Evolutionary conservation across 345 rosid species (phyloP).

Genomic region (Gossypioides kirkii): DNA sequence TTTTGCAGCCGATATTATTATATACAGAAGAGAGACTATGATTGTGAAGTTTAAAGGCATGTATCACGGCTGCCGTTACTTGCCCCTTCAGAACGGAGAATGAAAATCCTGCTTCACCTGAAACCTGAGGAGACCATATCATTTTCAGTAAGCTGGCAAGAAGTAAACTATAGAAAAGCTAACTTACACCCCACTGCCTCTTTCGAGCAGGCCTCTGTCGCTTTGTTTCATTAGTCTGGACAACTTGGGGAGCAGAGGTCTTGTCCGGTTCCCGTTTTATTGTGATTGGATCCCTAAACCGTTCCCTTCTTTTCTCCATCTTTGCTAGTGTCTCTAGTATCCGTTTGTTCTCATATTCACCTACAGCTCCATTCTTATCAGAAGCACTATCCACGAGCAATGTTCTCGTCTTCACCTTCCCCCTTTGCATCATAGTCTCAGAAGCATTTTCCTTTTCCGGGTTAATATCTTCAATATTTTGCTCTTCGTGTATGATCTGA

Average conservation of each 20-base stretch:
- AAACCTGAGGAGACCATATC: neutral
- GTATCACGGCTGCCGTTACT: neutral
- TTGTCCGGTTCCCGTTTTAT: slow-evolving; percentile 22
- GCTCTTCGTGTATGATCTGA: slow-evolving; percentile 43
- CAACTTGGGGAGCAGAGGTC: slow-evolving; percentile 16
- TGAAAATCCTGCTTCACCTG: neutral
- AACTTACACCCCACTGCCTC: slow-evolving; percentile 55
- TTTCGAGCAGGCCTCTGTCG: slow-evolving; percentile 44
- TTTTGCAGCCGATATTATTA: neutral
- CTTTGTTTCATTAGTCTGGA: slow-evolving; percentile 26
- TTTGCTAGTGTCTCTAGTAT: slow-evolving; percentile 47
- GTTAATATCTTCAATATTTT: neutral
- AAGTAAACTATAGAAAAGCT: neutral
- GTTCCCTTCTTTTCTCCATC: slow-evolving; percentile 64
- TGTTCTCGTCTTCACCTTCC: slow-evolving; percentile 14
- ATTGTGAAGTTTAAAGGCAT: neutral
- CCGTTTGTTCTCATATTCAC: slow-evolving; percentile 29
- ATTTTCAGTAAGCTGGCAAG: neutral
- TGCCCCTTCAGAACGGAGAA: neutral
- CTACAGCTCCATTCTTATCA: slow-evolving; percentile 1
- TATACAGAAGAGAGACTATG: neutral
- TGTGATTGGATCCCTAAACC: slow-evolving; percentile 42
- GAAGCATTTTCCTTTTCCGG: slow-evolving; percentile 16
- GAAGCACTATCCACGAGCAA: slow-evolving; percentile 12
- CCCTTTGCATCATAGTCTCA: slow-evolving; percentile 7